Conservation (phyloP, 2,329 filamentous ascomycete species). For the Torrubiellomyces zombiae region DNA sequence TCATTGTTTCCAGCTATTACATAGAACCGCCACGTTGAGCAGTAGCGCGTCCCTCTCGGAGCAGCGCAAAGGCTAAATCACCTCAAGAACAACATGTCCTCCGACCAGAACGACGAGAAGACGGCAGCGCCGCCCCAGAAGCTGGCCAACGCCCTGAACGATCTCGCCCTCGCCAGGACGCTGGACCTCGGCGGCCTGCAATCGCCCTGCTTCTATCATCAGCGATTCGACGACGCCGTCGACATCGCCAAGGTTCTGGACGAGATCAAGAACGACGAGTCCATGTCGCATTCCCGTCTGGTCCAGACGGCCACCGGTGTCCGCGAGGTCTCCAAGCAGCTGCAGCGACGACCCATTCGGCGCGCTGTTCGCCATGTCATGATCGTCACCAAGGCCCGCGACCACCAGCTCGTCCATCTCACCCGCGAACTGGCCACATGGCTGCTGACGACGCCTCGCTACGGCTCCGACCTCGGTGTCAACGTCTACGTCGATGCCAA, state of each 20-base stretch:
- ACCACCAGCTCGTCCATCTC: constrained; percentile 79
- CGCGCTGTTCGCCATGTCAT: constrained; percentile 86
- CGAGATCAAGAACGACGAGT: constrained; percentile 79
- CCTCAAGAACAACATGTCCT: constrained; percentile 43
- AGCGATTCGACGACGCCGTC: constrained; percentile 89
- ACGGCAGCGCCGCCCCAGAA: constrained; percentile 38
- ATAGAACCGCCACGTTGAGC: too few relatives aligned
- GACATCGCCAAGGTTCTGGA: constrained; percentile 90
- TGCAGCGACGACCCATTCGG: constrained; percentile 82
- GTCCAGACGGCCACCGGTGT: constrained; percentile 93
- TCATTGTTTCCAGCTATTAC: too few relatives aligned
- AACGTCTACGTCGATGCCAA: constrained; percentile 98
- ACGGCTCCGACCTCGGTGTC: constrained; percentile 77
- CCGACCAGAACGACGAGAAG: constrained; percentile 20
- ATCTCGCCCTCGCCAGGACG: constrained; percentile 26
- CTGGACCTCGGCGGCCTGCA: constrained; percentile 48
- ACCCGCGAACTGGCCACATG: constrained; percentile 79
- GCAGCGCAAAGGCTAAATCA: too few relatives aligned
- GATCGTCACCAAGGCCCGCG: constrained; percentile 96
- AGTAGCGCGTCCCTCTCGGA: too few relatives aligned
- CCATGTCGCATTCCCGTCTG: constrained; percentile 81
- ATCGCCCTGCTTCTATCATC: constrained; percentile 95
- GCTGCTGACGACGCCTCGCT: constrained; percentile 76
- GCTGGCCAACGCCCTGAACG: constrained; percentile 44
- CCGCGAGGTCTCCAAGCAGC: constrained; percentile 85